Conservation (phyloP, 2,329 filamentous ascomycete species). For the Colletotrichum neosansevieriae region DNA sequence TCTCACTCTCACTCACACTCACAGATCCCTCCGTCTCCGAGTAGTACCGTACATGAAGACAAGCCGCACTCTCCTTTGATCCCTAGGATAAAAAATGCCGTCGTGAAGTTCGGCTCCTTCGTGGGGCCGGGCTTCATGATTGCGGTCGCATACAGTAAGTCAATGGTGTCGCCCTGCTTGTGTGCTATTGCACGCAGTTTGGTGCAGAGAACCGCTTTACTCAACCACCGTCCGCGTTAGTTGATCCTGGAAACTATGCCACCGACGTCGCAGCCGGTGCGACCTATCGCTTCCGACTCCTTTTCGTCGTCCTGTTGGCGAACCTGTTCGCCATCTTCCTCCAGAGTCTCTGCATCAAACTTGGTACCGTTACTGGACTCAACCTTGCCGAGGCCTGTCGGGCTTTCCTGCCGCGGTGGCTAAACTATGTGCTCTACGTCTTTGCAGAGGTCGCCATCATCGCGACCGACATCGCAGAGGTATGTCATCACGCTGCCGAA, state of each 20-base stretch:
- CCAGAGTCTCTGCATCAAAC: conserved; percentile 75
- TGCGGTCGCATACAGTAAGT: conserved; percentile 68
- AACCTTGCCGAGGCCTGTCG: conserved; percentile 76
- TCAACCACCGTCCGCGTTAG: conserved; percentile 44
- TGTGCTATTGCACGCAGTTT: not conserved
- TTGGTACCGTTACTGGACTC: conserved; percentile 76
- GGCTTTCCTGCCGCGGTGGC: conserved; percentile 73
- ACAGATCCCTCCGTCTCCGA: not conserved
- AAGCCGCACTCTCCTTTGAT: not conserved
- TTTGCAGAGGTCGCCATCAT: conserved; percentile 77
- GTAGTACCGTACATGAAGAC: not conserved
- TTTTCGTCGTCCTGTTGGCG: conserved; percentile 77
- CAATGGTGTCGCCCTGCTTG: not conserved
- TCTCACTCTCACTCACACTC: conserved; percentile 26
- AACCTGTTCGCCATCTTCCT: conserved; percentile 80
- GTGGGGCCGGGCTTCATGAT: conserved; percentile 77
- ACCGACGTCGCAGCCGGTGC: conserved; percentile 78
- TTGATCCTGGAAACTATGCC: conserved; percentile 76
- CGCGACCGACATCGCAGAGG: conserved; percentile 78
- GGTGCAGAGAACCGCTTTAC: not conserved
- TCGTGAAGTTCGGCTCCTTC: conserved; percentile 66
- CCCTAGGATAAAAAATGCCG: conserved; percentile 42
- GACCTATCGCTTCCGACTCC: conserved; percentile 71
- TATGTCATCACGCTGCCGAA: conserved; percentile 44
- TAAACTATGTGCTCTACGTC: conserved; percentile 71